Evolutionary conservation across 2,329 filamentous ascomycete species (phyloP).

Genomic region (Fusarium citri): DNA sequence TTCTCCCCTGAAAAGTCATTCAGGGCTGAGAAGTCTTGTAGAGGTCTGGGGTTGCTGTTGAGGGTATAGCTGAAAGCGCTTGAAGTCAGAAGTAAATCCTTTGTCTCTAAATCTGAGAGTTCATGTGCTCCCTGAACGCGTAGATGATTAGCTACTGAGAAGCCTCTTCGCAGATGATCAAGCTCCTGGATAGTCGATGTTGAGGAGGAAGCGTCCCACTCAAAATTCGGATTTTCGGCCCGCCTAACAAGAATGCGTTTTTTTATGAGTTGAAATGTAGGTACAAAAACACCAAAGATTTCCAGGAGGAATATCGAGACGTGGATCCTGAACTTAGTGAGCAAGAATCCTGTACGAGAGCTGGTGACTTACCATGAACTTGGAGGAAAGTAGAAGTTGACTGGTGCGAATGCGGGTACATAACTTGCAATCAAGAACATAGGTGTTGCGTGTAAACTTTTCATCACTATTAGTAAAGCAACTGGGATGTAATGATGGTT

Average conservation of each 20-base stretch:
- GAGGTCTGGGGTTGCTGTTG: constrained; percentile 65
- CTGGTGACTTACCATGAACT: constrained; percentile 68
- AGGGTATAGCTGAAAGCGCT: constrained; percentile 70
- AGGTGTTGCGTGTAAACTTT: constrained; percentile 70
- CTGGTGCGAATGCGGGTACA: constrained; percentile 58
- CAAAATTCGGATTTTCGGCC: constrained; percentile 19
- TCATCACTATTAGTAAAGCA: background rate
- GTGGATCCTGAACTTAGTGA: constrained; percentile 40
- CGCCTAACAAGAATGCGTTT: constrained; percentile 54
- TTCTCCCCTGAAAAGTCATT: constrained; percentile 78
- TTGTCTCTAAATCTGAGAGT: constrained; percentile 21
- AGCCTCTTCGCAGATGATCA: background rate
- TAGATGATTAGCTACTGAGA: background rate
- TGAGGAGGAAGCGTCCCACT: constrained; percentile 16
- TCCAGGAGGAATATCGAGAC: constrained; percentile 59
- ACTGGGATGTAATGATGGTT: background rate
- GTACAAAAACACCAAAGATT: constrained; percentile 67
- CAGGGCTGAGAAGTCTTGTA: constrained; percentile 72
- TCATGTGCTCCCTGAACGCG: too few relatives aligned
- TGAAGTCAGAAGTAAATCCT: constrained; percentile 66
- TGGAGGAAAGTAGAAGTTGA: constrained; percentile 67
- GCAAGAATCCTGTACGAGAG: constrained; percentile 53
- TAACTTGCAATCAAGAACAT: constrained; percentile 72
- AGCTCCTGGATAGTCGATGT: background rate
- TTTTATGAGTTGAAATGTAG: constrained; percentile 67